These are phyloP conservation scores for Chlorella vulgaris DNA, from an alignment of 139 green algal genomes.

Conservation along the genomic window DNA sequence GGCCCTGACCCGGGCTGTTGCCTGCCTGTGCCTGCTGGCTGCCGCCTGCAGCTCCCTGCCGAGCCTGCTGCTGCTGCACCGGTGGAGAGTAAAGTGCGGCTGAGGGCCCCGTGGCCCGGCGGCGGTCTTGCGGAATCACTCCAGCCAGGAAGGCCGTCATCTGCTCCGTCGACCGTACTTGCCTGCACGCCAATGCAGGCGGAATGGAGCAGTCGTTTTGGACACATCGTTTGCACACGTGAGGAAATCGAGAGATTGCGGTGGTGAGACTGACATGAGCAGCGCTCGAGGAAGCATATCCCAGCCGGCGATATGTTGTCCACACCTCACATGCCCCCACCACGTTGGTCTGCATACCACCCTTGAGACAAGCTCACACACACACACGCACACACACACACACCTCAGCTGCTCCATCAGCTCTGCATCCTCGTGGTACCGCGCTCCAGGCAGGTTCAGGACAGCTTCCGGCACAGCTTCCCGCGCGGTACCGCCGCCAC, in stretches of 20 bases:
- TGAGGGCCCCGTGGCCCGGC: not conserved
- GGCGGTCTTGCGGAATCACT: not conserved
- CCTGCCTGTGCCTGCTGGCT: not conserved
- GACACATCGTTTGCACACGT: too few relatives aligned
- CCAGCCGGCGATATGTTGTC: too few relatives aligned
- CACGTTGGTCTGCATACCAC: too few relatives aligned
- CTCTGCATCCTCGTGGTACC: slow-evolving; percentile 6
- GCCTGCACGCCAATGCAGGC: not conserved
- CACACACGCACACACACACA: not conserved
- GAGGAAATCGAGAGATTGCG: too few relatives aligned
- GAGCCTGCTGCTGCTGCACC: not conserved
- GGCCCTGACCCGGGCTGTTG: too few relatives aligned
- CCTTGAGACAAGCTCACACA: too few relatives aligned
- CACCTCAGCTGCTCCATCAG: slow-evolving; percentile 20
- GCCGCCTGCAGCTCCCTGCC: not conserved
- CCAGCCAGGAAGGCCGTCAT: not conserved
- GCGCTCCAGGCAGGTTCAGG: slow-evolving; percentile 5
- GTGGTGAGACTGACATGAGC: too few relatives aligned
- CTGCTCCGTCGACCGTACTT: not conserved
- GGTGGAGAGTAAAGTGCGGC: not conserved
- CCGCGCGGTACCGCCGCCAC: too few relatives aligned
- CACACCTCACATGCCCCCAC: too few relatives aligned
- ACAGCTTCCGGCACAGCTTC: not conserved
- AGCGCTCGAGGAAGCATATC: too few relatives aligned
- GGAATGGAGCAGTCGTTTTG: not conserved